Percentiles rank a stretch among this genome's conserved stretches.
Conservation (phyloP, 306 rosid genomes). For the Malus orientalis region DNA sequence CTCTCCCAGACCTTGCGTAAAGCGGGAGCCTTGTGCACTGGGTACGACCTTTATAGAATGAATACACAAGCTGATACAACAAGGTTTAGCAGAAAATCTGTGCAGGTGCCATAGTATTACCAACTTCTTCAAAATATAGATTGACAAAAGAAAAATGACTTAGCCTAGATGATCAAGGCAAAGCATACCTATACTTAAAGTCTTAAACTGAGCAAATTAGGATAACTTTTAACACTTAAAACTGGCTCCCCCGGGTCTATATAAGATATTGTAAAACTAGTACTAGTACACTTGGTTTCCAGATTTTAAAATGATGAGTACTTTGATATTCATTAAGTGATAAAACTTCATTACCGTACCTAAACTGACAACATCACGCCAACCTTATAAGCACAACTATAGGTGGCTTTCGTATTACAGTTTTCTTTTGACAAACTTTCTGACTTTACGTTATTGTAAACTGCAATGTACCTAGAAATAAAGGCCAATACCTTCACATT, state of each 20-base stretch:
- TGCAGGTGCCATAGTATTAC: no score
- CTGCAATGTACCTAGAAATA: background rate
- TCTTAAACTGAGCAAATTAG: background rate
- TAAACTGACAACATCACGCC: background rate
- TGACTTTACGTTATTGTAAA: background rate
- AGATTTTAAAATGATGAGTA: background rate
- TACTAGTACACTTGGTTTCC: background rate
- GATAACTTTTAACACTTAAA: background rate
- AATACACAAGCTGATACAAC: no score
- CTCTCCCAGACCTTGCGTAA: no score
- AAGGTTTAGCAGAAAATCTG: no score
- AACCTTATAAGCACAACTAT: background rate
- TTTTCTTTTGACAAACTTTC: background rate
- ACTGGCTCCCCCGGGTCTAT: background rate
- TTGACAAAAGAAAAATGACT: background rate
- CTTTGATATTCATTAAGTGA: background rate
- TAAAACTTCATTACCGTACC: background rate
- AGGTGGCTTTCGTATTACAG: background rate
- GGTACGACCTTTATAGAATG: no score
- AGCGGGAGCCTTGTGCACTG: no score
- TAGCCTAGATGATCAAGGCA: background rate
- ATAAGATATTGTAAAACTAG: background rate
- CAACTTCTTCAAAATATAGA: no score
- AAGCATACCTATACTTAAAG: background rate
- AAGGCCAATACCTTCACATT: background rate